Evolutionary conservation across 2,329 filamentous ascomycete genomes (phyloP).

Genomic region (Neodidymelliopsis sp.): DNA sequence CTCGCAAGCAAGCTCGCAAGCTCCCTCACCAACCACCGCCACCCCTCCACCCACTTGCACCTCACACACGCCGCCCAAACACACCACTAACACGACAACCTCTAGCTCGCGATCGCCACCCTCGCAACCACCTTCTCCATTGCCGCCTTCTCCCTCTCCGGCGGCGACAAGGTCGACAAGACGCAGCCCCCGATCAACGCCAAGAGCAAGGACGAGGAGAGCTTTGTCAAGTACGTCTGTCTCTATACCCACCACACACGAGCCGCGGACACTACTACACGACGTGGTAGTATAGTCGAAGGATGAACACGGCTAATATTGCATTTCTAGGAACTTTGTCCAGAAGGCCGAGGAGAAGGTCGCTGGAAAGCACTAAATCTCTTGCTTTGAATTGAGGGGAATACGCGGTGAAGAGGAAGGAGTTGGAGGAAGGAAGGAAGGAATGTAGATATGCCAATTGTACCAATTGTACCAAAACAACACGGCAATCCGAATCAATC

Average conservation of each 20-base stretch:
- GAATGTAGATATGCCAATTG: conserved; percentile 46
- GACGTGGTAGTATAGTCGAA: conserved; percentile 8
- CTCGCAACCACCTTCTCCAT: conserved; percentile 43
- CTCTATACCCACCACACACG: background rate
- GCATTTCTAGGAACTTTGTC: conserved; percentile 47
- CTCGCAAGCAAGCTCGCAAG: too few species aligned
- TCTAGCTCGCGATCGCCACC: conserved; percentile 67
- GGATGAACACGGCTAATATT: conserved; percentile 1
- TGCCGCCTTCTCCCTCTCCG: conserved; percentile 47
- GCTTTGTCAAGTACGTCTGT: conserved; percentile 71
- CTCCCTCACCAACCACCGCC: too few species aligned
- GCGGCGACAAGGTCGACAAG: conserved; percentile 54
- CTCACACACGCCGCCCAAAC: too few species aligned
- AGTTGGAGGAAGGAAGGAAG: conserved; percentile 23
- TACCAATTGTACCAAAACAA: conserved; percentile 42
- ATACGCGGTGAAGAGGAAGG: conserved; percentile 20
- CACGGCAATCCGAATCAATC: too few species aligned
- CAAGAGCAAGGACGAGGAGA: conserved; percentile 71
- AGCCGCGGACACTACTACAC: background rate
- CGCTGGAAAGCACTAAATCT: conserved; percentile 26
- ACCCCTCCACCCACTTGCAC: too few species aligned
- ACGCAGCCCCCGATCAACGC: conserved; percentile 66
- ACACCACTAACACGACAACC: background rate
- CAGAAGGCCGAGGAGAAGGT: conserved; percentile 47
- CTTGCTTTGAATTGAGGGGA: too few species aligned